Evolutionary conservation across 2,329 filamentous ascomycete genomes (phyloP).

Genomic region (Verticillium albo-atrum): DNA sequence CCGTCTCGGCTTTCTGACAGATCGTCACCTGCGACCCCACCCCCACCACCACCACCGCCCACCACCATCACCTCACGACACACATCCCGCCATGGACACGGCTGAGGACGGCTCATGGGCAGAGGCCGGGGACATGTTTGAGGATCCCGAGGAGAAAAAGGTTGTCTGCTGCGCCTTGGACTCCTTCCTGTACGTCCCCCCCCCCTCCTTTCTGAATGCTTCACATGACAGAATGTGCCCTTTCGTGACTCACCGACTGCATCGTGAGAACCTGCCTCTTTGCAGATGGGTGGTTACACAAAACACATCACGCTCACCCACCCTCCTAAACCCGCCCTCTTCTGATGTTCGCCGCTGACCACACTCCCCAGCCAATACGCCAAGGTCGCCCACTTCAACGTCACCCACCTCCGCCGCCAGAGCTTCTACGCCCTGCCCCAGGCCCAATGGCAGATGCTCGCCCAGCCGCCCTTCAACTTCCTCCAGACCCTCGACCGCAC

Average conservation of each 20-base stretch:
- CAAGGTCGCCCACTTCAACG: slow-evolving; percentile 79
- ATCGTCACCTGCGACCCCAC: not conserved
- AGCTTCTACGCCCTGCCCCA: slow-evolving; percentile 89
- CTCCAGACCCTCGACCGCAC: slow-evolving; percentile 73
- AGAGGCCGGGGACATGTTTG: slow-evolving; percentile 59
- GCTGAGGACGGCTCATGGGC: slow-evolving; percentile 45
- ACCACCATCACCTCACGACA: not conserved
- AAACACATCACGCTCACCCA: not conserved
- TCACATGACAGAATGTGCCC: not conserved
- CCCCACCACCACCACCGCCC: not conserved
- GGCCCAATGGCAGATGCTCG: slow-evolving; percentile 77
- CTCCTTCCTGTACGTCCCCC: slow-evolving; percentile 72
- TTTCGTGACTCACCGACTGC: not conserved
- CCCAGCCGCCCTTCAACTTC: slow-evolving; percentile 76
- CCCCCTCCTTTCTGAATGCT: not conserved
- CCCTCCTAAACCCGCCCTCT: slow-evolving; percentile 12
- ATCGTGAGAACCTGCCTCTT: not conserved
- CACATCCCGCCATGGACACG: slow-evolving; percentile 8
- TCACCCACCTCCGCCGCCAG: slow-evolving; percentile 84
- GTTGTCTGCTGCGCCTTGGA: slow-evolving; percentile 81
- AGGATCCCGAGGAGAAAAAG: slow-evolving; percentile 74
- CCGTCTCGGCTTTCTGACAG: not conserved
- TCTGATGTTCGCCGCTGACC: slow-evolving; percentile 47
- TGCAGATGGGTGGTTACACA: not conserved
- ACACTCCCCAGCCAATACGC: slow-evolving; percentile 86